These are phyloP conservation scores for Nakataea oryzae DNA, from an alignment of 2,329 filamentous ascomycete genomes.

Conservation along the genomic window DNA sequence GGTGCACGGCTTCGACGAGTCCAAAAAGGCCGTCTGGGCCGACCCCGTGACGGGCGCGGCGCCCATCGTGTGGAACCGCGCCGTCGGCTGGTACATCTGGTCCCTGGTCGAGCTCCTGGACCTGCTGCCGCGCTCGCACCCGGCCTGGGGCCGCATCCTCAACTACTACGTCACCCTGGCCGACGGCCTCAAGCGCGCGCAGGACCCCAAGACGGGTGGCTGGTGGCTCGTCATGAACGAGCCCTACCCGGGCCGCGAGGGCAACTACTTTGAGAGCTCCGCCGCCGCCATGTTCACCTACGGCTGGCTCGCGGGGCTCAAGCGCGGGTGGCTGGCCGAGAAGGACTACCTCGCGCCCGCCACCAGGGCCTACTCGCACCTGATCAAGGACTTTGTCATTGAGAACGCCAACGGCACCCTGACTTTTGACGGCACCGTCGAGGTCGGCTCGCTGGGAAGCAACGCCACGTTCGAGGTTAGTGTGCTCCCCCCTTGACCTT, in stretches of 20 bases:
- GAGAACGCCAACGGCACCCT: slow-evolving; percentile 1
- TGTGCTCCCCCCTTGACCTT: not conserved
- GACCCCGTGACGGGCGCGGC: slow-evolving; percentile 35
- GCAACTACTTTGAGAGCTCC: slow-evolving; percentile 52
- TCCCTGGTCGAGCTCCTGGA: slow-evolving; percentile 14
- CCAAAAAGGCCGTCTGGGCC: slow-evolving; percentile 38
- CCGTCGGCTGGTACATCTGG: slow-evolving; percentile 40
- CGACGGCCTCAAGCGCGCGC: slow-evolving; percentile 8
- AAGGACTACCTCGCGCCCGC: slow-evolving; percentile 18
- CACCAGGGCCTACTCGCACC: not conserved
- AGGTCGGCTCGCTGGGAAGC: slow-evolving; percentile 2
- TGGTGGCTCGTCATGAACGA: slow-evolving; percentile 5
- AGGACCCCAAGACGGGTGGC: slow-evolving; percentile 6
- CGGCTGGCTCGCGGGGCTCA: slow-evolving; percentile 24
- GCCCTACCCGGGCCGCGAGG: slow-evolving; percentile 29
- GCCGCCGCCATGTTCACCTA: slow-evolving; percentile 49
- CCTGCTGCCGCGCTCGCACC: slow-evolving; percentile 11
- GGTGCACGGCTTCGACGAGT: slow-evolving; percentile 44
- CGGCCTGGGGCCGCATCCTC: slow-evolving; percentile 6
- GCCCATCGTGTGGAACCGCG: slow-evolving; percentile 40
- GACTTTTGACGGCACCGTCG: slow-evolving; percentile 1
- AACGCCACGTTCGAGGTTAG: slow-evolving; percentile 3
- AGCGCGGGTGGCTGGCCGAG: not conserved
- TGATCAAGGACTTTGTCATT: slow-evolving; percentile 3
- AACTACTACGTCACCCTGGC: slow-evolving; percentile 5